These are phyloP conservation scores for Clitopilus passeckerianus DNA, from an alignment of 768 basidiomycete species.

Conservation along the genomic window DNA sequence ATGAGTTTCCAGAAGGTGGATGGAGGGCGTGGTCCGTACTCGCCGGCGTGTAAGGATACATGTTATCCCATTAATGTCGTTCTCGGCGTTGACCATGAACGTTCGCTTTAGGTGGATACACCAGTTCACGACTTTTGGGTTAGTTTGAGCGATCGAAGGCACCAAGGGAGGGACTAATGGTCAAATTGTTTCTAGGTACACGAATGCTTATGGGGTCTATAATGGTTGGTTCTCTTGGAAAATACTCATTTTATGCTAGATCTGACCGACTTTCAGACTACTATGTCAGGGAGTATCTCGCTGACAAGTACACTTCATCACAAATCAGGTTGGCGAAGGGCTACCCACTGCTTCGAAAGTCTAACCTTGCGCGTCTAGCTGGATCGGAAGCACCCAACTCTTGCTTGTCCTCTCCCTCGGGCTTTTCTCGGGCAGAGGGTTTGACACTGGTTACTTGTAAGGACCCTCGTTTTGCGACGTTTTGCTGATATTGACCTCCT, in stretches of 20 bases:
- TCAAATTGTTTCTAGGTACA: constrained; percentile 10
- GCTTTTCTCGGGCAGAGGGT: constrained; percentile 17
- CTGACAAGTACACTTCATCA: constrained; percentile 14
- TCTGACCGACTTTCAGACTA: constrained; percentile 12
- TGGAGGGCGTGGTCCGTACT: constrained; percentile 17
- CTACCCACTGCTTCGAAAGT: neutral
- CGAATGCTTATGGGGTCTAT: constrained; percentile 18
- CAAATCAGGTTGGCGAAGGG: constrained; percentile 15
- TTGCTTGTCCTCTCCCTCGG: constrained; percentile 18
- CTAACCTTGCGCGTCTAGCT: constrained; percentile 11
- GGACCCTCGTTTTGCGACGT: neutral
- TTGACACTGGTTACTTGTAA: constrained; percentile 22
- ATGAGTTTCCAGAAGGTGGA: constrained; percentile 18
- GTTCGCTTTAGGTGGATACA: constrained; percentile 11
- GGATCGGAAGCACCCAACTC: constrained; percentile 24
- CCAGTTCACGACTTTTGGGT: constrained; percentile 22
- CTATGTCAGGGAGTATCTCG: constrained; percentile 19
- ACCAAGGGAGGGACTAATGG: neutral
- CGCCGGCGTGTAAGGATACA: constrained; percentile 16
- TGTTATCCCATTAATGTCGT: neutral
- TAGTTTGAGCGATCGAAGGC: neutral
- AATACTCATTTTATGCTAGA: neutral
- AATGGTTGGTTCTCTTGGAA: constrained; percentile 10
- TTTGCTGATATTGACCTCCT: neutral
- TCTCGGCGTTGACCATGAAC: neutral